A percentile compares a stretch with the other conserved stretches of the same genome.
phyloP scores from a whole-genome alignment of 2,329 filamentous ascomycete genomes.

The Xylaria sp. region DNA sequence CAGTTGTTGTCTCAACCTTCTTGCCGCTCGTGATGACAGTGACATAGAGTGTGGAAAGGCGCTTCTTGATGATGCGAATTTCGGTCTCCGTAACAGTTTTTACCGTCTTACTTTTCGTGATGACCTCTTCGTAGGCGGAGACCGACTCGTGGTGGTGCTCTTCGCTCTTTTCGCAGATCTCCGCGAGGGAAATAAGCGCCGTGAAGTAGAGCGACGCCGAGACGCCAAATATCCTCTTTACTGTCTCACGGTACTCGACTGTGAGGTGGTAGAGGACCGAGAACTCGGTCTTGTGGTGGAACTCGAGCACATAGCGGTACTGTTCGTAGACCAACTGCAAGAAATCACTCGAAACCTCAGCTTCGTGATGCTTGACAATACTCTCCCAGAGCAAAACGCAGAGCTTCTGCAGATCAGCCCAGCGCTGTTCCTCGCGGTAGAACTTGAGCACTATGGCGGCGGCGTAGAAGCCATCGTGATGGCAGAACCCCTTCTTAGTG shows the following conservation, averaged over 20 bases:
- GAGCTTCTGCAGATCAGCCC: conserved; percentile 49
- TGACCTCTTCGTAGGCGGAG: conserved; percentile 48
- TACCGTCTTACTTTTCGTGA: conserved; percentile 43
- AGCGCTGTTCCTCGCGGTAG: conserved; percentile 48
- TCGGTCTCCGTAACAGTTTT: conserved; percentile 41
- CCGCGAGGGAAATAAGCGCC: conserved; percentile 44
- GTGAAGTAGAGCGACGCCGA: conserved; percentile 34
- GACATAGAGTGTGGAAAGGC: conserved; percentile 51
- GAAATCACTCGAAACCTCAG: conserved; percentile 45
- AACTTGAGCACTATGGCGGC: conserved; percentile 47
- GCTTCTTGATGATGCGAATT: conserved; percentile 50
- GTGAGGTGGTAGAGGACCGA: conserved; percentile 49
- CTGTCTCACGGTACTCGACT: conserved; percentile 51
- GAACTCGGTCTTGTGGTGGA: conserved; percentile 46
- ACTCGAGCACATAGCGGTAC: conserved; percentile 51
- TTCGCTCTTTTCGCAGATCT: conserved; percentile 48
- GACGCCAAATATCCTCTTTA: conserved; percentile 42
- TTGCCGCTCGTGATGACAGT: conserved; percentile 44
- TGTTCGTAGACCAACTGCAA: conserved; percentile 50
- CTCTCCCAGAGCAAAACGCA: conserved; percentile 52
- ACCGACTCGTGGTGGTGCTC: conserved; percentile 49
- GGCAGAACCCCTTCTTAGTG: conserved; percentile 40
- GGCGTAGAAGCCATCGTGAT: conserved; percentile 49
- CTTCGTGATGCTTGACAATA: conserved; percentile 44
- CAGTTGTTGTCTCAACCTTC: conserved; percentile 39